Conservation (phyloP, 2,329 filamentous ascomycete genomes). For the Talaromyces sp. region DNA sequence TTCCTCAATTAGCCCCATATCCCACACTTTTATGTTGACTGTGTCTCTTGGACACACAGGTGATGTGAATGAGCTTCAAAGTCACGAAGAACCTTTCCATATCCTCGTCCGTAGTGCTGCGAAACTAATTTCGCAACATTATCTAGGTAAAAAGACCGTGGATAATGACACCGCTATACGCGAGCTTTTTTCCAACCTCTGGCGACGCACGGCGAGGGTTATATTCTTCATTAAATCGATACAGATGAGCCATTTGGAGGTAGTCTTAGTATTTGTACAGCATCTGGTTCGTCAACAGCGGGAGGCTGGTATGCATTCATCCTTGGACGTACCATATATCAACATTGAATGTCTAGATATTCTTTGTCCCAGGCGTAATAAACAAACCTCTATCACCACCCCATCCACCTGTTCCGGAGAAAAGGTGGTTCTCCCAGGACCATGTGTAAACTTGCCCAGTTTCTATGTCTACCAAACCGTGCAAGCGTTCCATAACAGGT, state of each 20-base stretch:
- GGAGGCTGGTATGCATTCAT: conserved; percentile 10
- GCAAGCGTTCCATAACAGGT: conserved; percentile 40
- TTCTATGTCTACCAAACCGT: conserved; percentile 34
- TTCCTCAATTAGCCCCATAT: conserved; percentile 7
- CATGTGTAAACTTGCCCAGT: conserved; percentile 34
- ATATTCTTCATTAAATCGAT: conserved; percentile 45
- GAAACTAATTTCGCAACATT: conserved; percentile 41
- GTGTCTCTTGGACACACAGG: conserved; percentile 50
- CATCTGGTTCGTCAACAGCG: conserved; percentile 33
- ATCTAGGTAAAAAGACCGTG: conserved; percentile 45
- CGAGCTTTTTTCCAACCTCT: conserved; percentile 36
- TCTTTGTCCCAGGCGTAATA: too few relatives aligned
- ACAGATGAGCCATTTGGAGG: conserved; percentile 36
- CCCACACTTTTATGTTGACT: conserved; percentile 66
- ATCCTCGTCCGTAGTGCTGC: conserved; percentile 34
- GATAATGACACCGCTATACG: conserved; percentile 43
- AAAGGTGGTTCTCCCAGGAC: conserved; percentile 37
- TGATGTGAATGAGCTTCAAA: conserved; percentile 42
- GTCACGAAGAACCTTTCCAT: conserved; percentile 36
- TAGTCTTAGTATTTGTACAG: conserved; percentile 34
- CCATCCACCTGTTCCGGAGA: conserved; percentile 44
- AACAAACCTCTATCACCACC: conserved; percentile 30
- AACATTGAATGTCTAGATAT: too few relatives aligned
- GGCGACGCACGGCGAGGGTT: conserved; percentile 44
- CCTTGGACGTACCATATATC: too few relatives aligned